Evolutionary conservation across 768 basidiomycete genomes (phyloP).

Genomic region (Rhodosporidiobolus odoratus): DNA sequence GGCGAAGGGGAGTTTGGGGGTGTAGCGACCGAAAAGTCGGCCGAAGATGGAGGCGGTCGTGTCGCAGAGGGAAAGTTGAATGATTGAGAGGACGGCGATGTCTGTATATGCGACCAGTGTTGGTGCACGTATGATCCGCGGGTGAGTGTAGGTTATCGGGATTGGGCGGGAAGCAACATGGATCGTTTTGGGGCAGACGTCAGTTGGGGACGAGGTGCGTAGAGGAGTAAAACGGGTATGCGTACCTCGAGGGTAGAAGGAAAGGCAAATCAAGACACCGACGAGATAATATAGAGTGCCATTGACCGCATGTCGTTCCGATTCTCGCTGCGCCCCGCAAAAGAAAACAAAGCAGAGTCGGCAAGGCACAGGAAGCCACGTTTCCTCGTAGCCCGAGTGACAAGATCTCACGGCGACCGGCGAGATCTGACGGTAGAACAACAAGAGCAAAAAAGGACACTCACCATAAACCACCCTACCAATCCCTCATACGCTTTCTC

Average conservation of each 20-base stretch:
- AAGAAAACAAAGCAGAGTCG: background rate
- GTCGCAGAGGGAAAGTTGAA: constrained; percentile 43
- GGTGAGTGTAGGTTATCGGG: background rate
- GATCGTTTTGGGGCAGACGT: background rate
- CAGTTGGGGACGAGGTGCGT: background rate
- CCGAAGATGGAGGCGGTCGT: constrained; percentile 43
- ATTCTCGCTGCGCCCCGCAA: constrained; percentile 26
- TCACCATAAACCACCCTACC: constrained; percentile 28
- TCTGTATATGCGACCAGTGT: too few relatives aligned
- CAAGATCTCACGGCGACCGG: background rate
- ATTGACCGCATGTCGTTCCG: constrained; percentile 27
- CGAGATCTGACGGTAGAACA: background rate
- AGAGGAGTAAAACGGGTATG: background rate
- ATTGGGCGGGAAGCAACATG: background rate
- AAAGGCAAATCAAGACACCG: constrained; percentile 39
- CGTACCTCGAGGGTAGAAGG: constrained; percentile 40
- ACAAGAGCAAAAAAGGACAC: background rate
- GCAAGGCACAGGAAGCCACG: background rate
- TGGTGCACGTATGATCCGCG: too few relatives aligned
- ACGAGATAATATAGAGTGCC: constrained; percentile 41
- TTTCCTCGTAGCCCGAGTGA: background rate
- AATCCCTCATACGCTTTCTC: constrained; percentile 36
- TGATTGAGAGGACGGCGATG: constrained; percentile 41
- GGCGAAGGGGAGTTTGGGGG: constrained; percentile 40
- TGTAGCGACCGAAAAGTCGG: constrained; percentile 42